Conservation (phyloP, 2,329 filamentous ascomycete genomes). For the Ciborinia camelliae region DNA sequence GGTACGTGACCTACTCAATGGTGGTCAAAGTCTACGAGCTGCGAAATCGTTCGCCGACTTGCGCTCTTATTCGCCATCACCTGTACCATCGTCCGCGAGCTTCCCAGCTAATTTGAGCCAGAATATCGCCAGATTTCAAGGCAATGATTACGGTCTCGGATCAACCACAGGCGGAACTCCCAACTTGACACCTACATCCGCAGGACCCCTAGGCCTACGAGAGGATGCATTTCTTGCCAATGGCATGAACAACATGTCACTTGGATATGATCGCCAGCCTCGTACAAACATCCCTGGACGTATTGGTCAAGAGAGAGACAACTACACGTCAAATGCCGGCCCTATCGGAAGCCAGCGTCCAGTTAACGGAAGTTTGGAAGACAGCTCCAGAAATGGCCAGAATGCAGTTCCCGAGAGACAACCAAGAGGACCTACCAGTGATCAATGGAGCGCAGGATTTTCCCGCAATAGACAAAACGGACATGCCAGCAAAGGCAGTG, state of each 20-base stretch:
- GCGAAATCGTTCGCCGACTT: slow-evolving; percentile 97
- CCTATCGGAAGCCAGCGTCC: slow-evolving; percentile 65
- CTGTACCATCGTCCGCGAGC: slow-evolving; percentile 83
- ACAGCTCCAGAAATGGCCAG: slow-evolving; percentile 32
- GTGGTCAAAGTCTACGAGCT: slow-evolving; percentile 77
- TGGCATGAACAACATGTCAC: slow-evolving; percentile 57
- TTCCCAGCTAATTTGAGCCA: slow-evolving; percentile 68
- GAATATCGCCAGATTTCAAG: slow-evolving; percentile 57
- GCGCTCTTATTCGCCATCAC: slow-evolving; percentile 91
- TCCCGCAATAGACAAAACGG: slow-evolving; percentile 55
- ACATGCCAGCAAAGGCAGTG: slow-evolving; percentile 58
- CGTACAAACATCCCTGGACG: slow-evolving; percentile 40
- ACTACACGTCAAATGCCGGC: slow-evolving; percentile 44
- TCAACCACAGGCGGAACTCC: slow-evolving; percentile 62
- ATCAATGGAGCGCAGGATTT: slow-evolving; percentile 57
- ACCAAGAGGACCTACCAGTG: slow-evolving; percentile 56
- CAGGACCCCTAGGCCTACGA: slow-evolving; percentile 51
- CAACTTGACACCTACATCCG: slow-evolving; percentile 74
- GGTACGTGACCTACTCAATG: slow-evolving; percentile 52
- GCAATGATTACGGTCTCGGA: slow-evolving; percentile 51
- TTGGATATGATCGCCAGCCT: slow-evolving; percentile 43
- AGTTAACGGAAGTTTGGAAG: slow-evolving; percentile 39
- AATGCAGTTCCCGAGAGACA: slow-evolving; percentile 54
- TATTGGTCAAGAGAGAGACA: slow-evolving; percentile 47
- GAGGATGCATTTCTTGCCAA: slow-evolving; percentile 39